Base-by-base conservation (phyloP, 2,329 filamentous ascomycete species). In the Hypoxylon sp. region DNA sequence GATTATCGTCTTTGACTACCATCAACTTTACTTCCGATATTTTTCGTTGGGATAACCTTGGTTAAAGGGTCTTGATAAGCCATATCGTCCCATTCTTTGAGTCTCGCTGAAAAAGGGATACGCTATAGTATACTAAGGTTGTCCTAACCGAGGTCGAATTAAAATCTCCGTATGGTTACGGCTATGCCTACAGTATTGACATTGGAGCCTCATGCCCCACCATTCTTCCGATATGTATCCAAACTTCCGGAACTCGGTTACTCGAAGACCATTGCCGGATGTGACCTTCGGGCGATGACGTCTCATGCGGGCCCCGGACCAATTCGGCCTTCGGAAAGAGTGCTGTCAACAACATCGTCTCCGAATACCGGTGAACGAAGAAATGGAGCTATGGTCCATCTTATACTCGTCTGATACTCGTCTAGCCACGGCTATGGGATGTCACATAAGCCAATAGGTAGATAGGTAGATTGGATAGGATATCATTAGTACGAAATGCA, bases 261-360 rank as follows among this genome's bases (percentile, higher is more conserved):
- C 52, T 59, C 19, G 47, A 60, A 17, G 24, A 1, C 22, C 55
- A 59, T 68, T 63, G 24, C 55, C 62, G 58, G 61, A 60, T 59
- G 53, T 26, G 51, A 59, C 47, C 35, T 37, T 70, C 64, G 53
- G 64, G 17, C 35, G 46, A 66, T 68, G 62, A 66, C 66, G 52
- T 61, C 59, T 68, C 39, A 52, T 61, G 46, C 59, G 55, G 55
- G 39, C 42, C 42, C 59, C 62, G 65, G 26, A 53, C 59, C 54
- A 66, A 64, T 46, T 71, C 69, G 69, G 69, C 29, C 47, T 63
- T 71, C 69, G 69, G 69, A 29, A 57, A 71, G 37, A 42, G 14
- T 17, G 42, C 44, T 11, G 26, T 66, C 33, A 50, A 52, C 33
- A 6, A 48, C 52, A 29, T 31, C 52, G 35, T 31, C 51, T 47